Evolutionary conservation across 1,284 basidiomycete genomes (phyloP).

Genomic region (Schizophyllum commune): DNA sequence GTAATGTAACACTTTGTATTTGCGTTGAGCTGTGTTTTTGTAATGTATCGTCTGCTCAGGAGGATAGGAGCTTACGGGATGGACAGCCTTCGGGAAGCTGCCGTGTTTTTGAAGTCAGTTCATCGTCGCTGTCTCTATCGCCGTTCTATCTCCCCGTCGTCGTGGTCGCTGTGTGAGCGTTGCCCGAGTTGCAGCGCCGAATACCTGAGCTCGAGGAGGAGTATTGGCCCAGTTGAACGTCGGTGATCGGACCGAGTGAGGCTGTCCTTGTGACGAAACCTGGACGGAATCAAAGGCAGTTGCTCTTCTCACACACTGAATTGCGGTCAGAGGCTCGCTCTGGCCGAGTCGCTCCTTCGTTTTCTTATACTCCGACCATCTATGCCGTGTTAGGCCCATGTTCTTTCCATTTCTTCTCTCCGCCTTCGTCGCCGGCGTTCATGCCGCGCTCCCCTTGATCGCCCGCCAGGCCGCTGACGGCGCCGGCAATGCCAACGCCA

Average conservation of each 20-base stretch:
- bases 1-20: too few relatives aligned
- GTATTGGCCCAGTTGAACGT: too few relatives aligned
- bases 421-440: neutral
- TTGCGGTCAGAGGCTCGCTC: neutral
- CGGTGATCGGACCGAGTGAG: neutral
- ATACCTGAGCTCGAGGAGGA: too few relatives aligned
- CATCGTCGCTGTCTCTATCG: too few relatives aligned
- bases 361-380: neutral
- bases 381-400: neutral
- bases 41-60: too few relatives aligned
- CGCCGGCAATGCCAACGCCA: neutral
- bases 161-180: too few relatives aligned
- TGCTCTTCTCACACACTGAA: neutral
- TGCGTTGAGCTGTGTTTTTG: too few relatives aligned
- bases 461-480: neutral
- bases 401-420: neutral
- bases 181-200: too few relatives aligned
- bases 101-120: too few relatives aligned
- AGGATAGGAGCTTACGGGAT: too few relatives aligned
- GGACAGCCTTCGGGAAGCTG: too few relatives aligned
- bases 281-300: neutral
- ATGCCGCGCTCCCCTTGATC: neutral
- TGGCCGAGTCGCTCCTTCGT: neutral
- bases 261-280: neutral
- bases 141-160: too few relatives aligned